Conservation (phyloP, 1,284 basidiomycete species). For the Puccinia triticina region DNA sequence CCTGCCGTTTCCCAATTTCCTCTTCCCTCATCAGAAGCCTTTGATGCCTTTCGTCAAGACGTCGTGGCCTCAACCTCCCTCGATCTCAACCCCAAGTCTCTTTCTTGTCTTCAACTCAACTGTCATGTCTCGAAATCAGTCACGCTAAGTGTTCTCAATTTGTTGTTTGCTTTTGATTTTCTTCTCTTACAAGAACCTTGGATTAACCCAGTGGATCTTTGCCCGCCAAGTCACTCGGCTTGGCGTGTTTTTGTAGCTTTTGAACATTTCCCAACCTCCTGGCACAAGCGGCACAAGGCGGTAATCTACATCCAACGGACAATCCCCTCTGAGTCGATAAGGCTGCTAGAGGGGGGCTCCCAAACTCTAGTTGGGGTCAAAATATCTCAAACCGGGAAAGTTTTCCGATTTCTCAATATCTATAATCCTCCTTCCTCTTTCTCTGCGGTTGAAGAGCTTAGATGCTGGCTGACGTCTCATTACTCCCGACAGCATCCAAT, state of each 20-base stretch:
- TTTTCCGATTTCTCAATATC: not conserved
- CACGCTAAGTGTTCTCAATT: not conserved
- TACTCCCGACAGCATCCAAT: not conserved
- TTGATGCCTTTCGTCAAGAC: too few relatives aligned
- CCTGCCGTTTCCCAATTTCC: too few relatives aligned
- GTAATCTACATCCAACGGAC: not conserved
- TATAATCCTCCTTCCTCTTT: constrained; percentile 19
- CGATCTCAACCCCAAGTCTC: not conserved
- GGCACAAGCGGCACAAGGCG: not conserved
- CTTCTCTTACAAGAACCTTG: too few relatives aligned
- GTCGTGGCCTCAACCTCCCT: not conserved
- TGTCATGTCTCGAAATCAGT: not conserved
- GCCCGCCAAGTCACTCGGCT: not conserved
- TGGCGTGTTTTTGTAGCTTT: not conserved
- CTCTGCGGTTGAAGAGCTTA: not conserved
- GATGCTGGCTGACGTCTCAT: not conserved
- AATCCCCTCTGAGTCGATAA: not conserved
- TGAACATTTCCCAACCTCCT: not conserved
- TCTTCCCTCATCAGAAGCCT: too few relatives aligned
- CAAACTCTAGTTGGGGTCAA: not conserved
- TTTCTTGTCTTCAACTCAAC: not conserved
- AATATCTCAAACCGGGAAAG: not conserved
- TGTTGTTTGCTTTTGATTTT: not conserved
- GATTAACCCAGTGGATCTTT: not conserved
- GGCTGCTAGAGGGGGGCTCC: not conserved